Evolutionary conservation across 2,329 filamentous ascomycete genomes (phyloP).

Genomic region (Dendryphion nanum): DNA sequence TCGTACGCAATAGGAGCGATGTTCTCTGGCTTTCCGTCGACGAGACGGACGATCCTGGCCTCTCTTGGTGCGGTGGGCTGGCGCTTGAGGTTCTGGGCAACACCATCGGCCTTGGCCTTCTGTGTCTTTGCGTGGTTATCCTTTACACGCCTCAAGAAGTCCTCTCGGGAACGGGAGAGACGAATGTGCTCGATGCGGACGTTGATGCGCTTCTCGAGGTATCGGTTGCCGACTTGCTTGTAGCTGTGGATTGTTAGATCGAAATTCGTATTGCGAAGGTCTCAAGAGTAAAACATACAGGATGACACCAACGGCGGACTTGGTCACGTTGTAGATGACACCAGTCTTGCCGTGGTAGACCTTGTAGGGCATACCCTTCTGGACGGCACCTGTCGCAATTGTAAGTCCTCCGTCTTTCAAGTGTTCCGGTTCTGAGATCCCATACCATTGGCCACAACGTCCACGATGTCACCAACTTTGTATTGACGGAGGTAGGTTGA

Average conservation of each 20-base stretch:
- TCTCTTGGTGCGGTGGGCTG: constrained; percentile 77
- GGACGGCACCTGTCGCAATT: constrained; percentile 34
- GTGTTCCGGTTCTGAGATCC: constrained; percentile 46
- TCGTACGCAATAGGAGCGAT: constrained; percentile 92
- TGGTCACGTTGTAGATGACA: constrained; percentile 98
- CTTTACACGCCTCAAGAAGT: constrained; percentile 97
- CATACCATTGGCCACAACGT: constrained; percentile 98
- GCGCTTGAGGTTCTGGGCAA: constrained; percentile 89
- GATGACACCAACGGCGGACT: constrained; percentile 96
- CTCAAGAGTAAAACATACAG: constrained; percentile 50
- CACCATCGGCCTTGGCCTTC: constrained; percentile 87
- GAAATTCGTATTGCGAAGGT: background rate
- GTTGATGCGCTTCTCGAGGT: constrained; percentile 99
- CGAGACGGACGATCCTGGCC: constrained; percentile 73
- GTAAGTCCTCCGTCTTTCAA: constrained; percentile 15
- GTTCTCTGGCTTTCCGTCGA: constrained; percentile 86
- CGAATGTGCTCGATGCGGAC: constrained; percentile 96
- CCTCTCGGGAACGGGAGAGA: constrained; percentile 92
- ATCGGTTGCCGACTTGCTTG: constrained; percentile 99
- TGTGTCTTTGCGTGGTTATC: constrained; percentile 88
- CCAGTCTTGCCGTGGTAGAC: constrained; percentile 97
- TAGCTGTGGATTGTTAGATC: constrained; percentile 48
- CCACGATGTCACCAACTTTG: constrained; percentile 98
- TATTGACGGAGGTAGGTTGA: constrained; percentile 94
- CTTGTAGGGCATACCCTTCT: constrained; percentile 86